Conservation (phyloP, 2,329 filamentous ascomycete species). For the Cryphonectria radicalis region DNA sequence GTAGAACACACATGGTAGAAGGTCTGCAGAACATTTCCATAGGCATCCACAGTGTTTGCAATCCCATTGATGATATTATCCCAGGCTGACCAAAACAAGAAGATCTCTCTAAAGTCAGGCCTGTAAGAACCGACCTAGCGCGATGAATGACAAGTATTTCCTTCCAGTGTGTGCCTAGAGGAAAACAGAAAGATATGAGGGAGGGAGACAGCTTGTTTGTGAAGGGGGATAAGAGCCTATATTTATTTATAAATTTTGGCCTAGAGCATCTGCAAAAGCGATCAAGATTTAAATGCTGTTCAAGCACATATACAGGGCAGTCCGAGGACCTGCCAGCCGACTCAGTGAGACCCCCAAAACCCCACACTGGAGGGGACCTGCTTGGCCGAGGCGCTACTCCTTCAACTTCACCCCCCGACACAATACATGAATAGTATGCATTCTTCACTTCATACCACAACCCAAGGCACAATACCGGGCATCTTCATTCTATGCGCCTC, state of each 20-base stretch:
- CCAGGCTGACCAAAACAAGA: neutral
- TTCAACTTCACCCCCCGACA: neutral
- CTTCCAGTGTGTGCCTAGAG: neutral
- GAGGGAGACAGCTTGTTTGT: neutral
- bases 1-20: neutral
- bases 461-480: neutral
- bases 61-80: neutral
- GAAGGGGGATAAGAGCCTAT: neutral
- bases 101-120: neutral
- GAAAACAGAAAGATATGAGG: neutral
- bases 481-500: neutral
- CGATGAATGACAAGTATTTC: neutral
- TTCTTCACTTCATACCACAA: neutral
- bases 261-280: neutral
- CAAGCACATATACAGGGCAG: neutral
- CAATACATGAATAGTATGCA: neutral
- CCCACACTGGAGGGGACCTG: neutral
- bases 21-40: neutral
- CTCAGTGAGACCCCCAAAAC: neutral
- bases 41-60: neutral
- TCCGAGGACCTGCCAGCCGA: neutral
- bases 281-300: neutral
- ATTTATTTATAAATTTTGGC: neutral
- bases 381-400: constrained; percentile 2
- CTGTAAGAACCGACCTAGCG: neutral